Percentiles rank a stretch among this genome's conserved stretches.
Conservation (phyloP, 192 early-diverging fungal species). For the Mortierella hygrophila region DNA sequence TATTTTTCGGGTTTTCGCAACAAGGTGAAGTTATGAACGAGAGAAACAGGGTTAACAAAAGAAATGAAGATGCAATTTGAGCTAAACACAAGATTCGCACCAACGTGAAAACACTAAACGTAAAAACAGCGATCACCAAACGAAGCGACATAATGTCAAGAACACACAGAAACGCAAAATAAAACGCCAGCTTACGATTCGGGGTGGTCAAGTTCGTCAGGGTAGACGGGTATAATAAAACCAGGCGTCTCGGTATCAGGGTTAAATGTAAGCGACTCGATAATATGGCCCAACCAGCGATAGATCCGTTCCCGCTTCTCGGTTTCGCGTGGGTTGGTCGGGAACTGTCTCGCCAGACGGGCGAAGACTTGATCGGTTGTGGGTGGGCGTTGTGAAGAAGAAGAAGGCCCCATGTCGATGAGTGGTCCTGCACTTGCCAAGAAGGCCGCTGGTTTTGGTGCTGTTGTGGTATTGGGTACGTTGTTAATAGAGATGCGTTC, state of each 20-base stretch:
- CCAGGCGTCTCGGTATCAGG: constrained; percentile 14
- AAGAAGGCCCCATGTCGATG: constrained; percentile 21
- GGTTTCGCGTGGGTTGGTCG: constrained; percentile 20
- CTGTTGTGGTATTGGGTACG: neutral
- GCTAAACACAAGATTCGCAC: neutral
- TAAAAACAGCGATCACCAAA: neutral
- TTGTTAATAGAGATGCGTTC: constrained; percentile 8
- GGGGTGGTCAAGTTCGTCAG: constrained; percentile 26
- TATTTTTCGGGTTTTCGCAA: neutral
- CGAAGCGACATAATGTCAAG: neutral
- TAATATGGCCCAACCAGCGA: constrained; percentile 16
- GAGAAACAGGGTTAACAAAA: neutral
- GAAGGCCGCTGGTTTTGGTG: constrained; percentile 14
- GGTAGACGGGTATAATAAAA: constrained; percentile 22
- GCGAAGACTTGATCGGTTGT: constrained; percentile 25
- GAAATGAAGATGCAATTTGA: too few relatives aligned
- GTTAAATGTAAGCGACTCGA: constrained; percentile 17
- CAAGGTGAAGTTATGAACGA: constrained; percentile 7
- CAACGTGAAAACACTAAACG: neutral
- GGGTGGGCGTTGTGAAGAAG: neutral
- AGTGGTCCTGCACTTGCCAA: constrained; percentile 44
- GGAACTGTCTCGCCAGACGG: constrained; percentile 11
- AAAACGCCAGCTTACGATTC: constrained; percentile 8
- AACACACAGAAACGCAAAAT: neutral
- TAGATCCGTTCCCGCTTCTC: constrained; percentile 27